Conservation (phyloP, 257 asterid species). For the Solanum bulbocastanum region DNA sequence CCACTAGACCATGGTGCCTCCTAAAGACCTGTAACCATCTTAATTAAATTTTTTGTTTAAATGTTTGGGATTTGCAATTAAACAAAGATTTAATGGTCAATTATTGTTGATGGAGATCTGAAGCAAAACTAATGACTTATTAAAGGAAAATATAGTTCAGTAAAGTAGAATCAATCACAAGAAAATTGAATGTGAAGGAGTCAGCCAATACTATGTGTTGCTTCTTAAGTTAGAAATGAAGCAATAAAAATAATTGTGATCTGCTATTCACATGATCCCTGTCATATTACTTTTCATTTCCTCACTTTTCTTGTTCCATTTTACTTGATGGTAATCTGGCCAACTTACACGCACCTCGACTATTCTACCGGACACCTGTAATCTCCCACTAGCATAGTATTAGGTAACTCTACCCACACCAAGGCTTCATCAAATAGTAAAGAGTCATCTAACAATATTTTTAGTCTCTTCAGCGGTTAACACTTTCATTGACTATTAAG, state of each 20-base stretch:
- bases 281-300: background rate
- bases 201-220: background rate
- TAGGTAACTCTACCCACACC: background rate
- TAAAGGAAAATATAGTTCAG: background rate
- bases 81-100: constrained; percentile 7
- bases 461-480: background rate
- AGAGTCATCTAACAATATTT: background rate
- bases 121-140: background rate
- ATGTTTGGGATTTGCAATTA: background rate
- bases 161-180: background rate
- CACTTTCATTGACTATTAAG: background rate
- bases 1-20: background rate
- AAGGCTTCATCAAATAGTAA: background rate
- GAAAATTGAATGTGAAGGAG: background rate
- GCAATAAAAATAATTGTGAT: background rate
- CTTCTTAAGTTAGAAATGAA: background rate
- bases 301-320: background rate
- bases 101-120: background rate
- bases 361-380: background rate
- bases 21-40: background rate
- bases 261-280: background rate
- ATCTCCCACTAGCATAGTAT: background rate
- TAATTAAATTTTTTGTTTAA: background rate
- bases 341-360: background rate
- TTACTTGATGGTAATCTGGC: too few species aligned